Base-by-base conservation (phyloP, 164 flowering plant genomes). In the Vitis rupestris region DNA sequence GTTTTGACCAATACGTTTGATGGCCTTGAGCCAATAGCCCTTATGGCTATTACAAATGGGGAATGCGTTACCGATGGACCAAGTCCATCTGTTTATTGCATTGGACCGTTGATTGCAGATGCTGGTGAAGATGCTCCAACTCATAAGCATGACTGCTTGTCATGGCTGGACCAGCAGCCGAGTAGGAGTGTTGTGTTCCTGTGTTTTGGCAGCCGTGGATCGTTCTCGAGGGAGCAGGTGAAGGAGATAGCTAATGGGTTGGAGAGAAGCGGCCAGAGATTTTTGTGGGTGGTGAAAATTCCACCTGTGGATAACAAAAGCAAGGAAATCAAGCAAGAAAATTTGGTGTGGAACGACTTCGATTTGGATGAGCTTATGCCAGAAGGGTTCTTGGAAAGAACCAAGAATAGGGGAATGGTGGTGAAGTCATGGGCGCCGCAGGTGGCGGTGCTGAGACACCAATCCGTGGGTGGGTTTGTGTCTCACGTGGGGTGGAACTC, bases 391-490 rank as follows among this genome's bases (percentile, higher is more conserved):
- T 9, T 57, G 58, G 64, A 65, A 16, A 54, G 63, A 44, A 37
- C 52, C 30, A 64, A 68, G 29, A 49, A 44, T 8, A 63, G 56
- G 15, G 72, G 65, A 0, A 5, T 65, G 44, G 54, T 65, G 2
- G 13, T 72, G 64, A 59, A 60, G 44, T 23, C 50, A 15, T 65
- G 74, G 74, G 74, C 52, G 0, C 74, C 69, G 11, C 69, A 72
- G n/a, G 51, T 16, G 10, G 51, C 29, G 11, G 37, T 72, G 1
- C 64, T 72, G 2, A 37, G 19, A 14, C 74, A 65, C 17, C 9
- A 27, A 5, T 50, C 71, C 8, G 64, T 68, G 7, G 71, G 71
- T 31, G 44, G 44, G 7, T 31, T 31, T 31, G 44, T 31, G 44
- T 31, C 44, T 31, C 44, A 31, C 44, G 44, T 31, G 44, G 23